A percentile compares a stretch with the other conserved stretches of the same genome.
Conservation (phyloP, 176 grass and related monocot genomes). For the Oropetium thomaeum region DNA sequence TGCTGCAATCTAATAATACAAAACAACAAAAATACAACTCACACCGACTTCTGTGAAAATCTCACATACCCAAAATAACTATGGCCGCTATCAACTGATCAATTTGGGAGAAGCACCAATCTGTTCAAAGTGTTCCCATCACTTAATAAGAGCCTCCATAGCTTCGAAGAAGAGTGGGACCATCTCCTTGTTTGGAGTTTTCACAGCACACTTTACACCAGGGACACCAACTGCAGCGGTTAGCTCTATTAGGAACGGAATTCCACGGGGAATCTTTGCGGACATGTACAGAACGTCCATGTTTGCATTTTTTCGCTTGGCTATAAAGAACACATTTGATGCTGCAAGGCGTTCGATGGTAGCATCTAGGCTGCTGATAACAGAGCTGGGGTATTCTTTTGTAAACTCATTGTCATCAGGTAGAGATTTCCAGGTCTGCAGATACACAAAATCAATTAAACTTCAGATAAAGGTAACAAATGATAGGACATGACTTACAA, state of each 20-base stretch:
- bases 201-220: constrained; percentile 85
- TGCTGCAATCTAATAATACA: constrained; percentile 43
- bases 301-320: constrained; percentile 86
- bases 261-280: constrained; percentile 56
- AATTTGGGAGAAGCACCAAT: background rate
- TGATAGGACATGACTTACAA: background rate
- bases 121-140: constrained; percentile 8
- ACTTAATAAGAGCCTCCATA: constrained; percentile 78
- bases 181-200: constrained; percentile 79
- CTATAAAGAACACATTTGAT: constrained; percentile 91
- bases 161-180: constrained; percentile 85
- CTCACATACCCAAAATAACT: background rate
- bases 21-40: constrained; percentile 38
- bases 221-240: constrained; percentile 64
- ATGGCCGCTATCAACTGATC: constrained; percentile 15
- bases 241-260: constrained; percentile 88
- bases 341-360: constrained; percentile 63
- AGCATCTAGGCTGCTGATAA: constrained; percentile 76
- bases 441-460: constrained; percentile 6
- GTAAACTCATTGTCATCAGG: constrained; percentile 79
- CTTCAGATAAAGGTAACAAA: background rate
- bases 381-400: constrained; percentile 55
- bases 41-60: constrained; percentile 24
- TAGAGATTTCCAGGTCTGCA: constrained; percentile 93
- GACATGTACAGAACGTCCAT: constrained; percentile 83